A percentile compares a stretch with the other conserved stretches of the same genome.
Evolutionary conservation across 208 protist species (phyloP).

Genomic region (Balamuthia mandrillaris): DNA sequence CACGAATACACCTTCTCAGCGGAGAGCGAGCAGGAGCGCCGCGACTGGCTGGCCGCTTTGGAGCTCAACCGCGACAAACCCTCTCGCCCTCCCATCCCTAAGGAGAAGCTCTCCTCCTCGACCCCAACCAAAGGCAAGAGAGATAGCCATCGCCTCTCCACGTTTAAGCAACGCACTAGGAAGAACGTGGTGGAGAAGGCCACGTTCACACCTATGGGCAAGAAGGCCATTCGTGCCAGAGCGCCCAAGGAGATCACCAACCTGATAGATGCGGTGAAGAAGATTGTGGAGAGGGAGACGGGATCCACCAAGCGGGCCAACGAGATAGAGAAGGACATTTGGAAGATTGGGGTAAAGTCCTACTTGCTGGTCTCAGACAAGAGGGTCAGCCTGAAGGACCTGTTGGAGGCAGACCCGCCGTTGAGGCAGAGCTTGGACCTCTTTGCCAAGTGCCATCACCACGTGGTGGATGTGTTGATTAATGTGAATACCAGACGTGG

Average conservation of each 20-base stretch:
- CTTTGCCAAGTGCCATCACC: no score
- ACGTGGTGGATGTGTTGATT: no score
- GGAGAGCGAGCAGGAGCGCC: not conserved
- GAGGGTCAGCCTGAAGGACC: not conserved
- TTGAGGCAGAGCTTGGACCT: not conserved
- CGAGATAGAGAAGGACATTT: constrained; percentile 14
- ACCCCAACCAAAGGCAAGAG: no score
- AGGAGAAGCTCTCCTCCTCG: not conserved
- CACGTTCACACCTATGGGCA: not conserved
- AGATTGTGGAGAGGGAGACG: not conserved
- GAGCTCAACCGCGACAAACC: not conserved
- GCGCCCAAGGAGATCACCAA: not conserved
- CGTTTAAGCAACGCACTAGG: not conserved
- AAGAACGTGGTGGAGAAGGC: not conserved
- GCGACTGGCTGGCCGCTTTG: not conserved
- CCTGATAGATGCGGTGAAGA: not conserved
- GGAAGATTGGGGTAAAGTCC: not conserved
- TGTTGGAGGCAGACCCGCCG: not conserved
- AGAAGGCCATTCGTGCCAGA: not conserved
- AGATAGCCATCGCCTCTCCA: not conserved
- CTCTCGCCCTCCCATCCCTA: not conserved
- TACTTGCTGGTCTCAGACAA: not conserved
- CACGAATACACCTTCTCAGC: not conserved
- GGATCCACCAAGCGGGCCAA: not conserved
- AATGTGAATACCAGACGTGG: no score